phyloP scores from a whole-genome alignment of 169 alveolate genomes.

The Plasmodium sp. region DNA sequence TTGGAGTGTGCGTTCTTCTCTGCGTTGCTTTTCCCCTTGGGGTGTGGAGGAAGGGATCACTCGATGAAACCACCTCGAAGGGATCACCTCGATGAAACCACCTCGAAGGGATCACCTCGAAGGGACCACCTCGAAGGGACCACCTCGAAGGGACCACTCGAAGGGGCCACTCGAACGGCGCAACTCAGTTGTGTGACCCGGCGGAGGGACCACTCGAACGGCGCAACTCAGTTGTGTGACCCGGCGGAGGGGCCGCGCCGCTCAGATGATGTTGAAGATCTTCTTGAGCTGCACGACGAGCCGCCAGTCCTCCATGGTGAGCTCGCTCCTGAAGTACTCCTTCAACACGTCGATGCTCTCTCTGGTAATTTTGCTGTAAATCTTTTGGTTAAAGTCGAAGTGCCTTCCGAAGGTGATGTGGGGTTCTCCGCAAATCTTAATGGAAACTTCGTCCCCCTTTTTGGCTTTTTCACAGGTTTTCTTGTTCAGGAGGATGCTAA shows the following conservation, averaged over 20 bases:
- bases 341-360: constrained; percentile 95
- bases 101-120: too few relatives aligned
- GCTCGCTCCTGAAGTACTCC: constrained; percentile 95
- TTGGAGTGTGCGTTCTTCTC: too few relatives aligned
- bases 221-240: not conserved
- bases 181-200: too few relatives aligned
- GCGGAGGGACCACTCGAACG: not conserved
- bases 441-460: constrained; percentile 92
- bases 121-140: not conserved
- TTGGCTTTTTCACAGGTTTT: constrained; percentile 94
- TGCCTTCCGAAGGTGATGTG: constrained; percentile 95
- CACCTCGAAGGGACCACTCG: too few relatives aligned
- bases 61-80: not conserved
- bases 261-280: constrained; percentile 84
- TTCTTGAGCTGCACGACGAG: constrained; percentile 90
- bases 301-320: constrained; percentile 96
- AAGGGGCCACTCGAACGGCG: not conserved
- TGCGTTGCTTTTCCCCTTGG: too few relatives aligned
- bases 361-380: constrained; percentile 93
- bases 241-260: too few relatives aligned
- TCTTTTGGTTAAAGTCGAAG: constrained; percentile 92
- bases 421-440: constrained; percentile 91
- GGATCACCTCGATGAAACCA: too few relatives aligned
- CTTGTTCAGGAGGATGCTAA: constrained; percentile 94
- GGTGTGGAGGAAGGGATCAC: too few relatives aligned